Evolutionary conservation across 768 basidiomycete species (phyloP).

Genomic region (Termitomyces sp.): DNA sequence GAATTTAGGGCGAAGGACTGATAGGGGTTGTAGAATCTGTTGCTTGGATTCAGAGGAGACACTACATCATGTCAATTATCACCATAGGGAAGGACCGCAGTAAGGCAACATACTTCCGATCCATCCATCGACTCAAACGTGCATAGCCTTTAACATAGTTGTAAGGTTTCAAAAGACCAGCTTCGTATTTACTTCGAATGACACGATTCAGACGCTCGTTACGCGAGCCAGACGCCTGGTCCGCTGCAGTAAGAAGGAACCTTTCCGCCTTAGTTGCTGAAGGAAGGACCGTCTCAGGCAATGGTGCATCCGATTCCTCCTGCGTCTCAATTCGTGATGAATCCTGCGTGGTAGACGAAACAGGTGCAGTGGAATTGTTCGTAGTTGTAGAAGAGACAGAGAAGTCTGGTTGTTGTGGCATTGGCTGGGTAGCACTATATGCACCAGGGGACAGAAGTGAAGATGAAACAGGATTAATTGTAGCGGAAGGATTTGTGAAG

Average conservation of each 20-base stretch:
- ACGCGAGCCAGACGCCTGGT: conserved; percentile 86
- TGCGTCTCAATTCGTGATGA: not conserved
- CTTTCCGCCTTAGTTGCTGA: conserved; percentile 78
- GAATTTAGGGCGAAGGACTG: conserved; percentile 80
- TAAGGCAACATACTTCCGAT: conserved; percentile 57
- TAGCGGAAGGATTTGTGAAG: conserved; percentile 53
- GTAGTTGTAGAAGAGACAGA: conserved; percentile 8
- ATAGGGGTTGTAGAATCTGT: conserved; percentile 85
- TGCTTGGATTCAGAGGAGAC: conserved; percentile 89
- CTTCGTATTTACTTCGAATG: conserved; percentile 95
- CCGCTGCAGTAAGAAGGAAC: conserved; percentile 90
- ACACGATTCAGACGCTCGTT: conserved; percentile 88
- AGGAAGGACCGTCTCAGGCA: conserved; percentile 49
- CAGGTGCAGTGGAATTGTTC: not conserved
- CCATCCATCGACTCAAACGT: conserved; percentile 91
- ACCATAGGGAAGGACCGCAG: not conserved
- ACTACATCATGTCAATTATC: conserved; percentile 28
- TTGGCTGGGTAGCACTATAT: conserved; percentile 21
- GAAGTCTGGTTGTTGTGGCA: conserved; percentile 10
- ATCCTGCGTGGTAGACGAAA: not conserved
- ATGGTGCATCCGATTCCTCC: conserved; percentile 26
- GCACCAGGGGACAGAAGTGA: conserved; percentile 40
- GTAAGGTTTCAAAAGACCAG: conserved; percentile 89
- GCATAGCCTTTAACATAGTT: conserved; percentile 97
- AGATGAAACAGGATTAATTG: conserved; percentile 25